Evolutionary conservation across 75 land plant species (phyloP).

Genomic region (Adiantum capillusveneris): DNA sequence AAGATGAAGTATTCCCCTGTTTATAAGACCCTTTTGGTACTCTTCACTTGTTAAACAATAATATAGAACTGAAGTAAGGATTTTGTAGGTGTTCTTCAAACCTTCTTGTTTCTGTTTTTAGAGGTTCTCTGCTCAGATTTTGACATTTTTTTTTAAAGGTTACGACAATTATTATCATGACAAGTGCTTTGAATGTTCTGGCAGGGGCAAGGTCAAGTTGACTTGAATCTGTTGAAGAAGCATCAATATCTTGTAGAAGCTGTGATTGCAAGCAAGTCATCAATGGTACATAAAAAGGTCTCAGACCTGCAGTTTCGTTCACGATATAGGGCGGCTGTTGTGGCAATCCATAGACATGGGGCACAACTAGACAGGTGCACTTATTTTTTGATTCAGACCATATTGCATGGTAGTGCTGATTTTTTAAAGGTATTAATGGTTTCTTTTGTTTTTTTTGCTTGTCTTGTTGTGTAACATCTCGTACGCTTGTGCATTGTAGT

Average conservation of each 20-base stretch:
- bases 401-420: no score
- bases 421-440: no score
- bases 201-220: conserved; percentile 27
- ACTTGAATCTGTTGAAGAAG: conserved; percentile 18
- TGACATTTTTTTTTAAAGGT: neutral
- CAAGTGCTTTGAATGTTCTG: neutral
- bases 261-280: conserved; percentile 33
- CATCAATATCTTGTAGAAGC: conserved; percentile 32
- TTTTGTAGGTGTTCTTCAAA: no score
- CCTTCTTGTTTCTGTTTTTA: no score
- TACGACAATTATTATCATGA: no score
- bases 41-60: neutral
- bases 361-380: conserved; percentile 5
- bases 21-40: neutral
- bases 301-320: conserved; percentile 24
- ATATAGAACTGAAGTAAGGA: neutral
- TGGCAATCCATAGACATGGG: conserved; percentile 32
- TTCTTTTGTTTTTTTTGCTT: no score
- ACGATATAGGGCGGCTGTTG: conserved; percentile 26
- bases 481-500: no score
- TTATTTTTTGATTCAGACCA: no score
- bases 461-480: no score
- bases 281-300: conserved; percentile 22
- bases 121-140: no score
- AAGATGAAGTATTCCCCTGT: conserved; percentile 19